Evolutionary conservation across 2,329 filamentous ascomycete species (phyloP).

Genomic region (Ophiocordyceps camponoti-floridani): DNA sequence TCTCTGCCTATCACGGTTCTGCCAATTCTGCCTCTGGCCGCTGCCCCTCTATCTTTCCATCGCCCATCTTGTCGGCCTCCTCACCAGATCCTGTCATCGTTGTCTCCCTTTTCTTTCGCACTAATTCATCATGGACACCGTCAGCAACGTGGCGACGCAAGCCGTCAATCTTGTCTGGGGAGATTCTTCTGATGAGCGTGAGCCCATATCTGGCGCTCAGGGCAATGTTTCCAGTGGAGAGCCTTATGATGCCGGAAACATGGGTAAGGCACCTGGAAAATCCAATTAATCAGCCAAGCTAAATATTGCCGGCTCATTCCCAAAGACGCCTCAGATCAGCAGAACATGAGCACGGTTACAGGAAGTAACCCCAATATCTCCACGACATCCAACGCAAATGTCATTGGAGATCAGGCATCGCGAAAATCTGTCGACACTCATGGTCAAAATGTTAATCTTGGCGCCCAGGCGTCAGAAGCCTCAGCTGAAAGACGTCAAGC

Average conservation of each 20-base stretch:
- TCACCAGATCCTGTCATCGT: too few species aligned
- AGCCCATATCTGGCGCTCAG: constrained; percentile 54
- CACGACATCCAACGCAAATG: not conserved
- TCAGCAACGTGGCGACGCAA: constrained; percentile 32
- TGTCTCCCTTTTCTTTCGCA: too few species aligned
- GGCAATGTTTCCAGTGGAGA: constrained; percentile 51
- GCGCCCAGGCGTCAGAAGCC: not conserved
- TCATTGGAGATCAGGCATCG: not conserved
- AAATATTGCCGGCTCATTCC: not conserved
- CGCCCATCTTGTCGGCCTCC: too few species aligned
- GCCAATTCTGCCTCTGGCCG: too few species aligned
- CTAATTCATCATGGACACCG: constrained; percentile 36
- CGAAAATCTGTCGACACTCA: not conserved
- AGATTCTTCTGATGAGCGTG: constrained; percentile 23
- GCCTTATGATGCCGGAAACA: constrained; percentile 66
- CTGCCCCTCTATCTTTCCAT: too few species aligned
- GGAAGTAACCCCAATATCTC: not conserved
- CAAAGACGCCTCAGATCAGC: constrained; percentile 1
- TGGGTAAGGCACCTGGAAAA: constrained; percentile 21
- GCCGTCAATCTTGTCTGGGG: constrained; percentile 25
- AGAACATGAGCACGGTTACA: not conserved
- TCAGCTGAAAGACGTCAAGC: not conserved
- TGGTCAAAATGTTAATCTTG: not conserved
- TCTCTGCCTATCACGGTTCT: too few species aligned
- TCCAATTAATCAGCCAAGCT: not conserved